Evolutionary conservation across 1,284 basidiomycete genomes (phyloP).

Genomic region (Singerocomus rubriflavus): DNA sequence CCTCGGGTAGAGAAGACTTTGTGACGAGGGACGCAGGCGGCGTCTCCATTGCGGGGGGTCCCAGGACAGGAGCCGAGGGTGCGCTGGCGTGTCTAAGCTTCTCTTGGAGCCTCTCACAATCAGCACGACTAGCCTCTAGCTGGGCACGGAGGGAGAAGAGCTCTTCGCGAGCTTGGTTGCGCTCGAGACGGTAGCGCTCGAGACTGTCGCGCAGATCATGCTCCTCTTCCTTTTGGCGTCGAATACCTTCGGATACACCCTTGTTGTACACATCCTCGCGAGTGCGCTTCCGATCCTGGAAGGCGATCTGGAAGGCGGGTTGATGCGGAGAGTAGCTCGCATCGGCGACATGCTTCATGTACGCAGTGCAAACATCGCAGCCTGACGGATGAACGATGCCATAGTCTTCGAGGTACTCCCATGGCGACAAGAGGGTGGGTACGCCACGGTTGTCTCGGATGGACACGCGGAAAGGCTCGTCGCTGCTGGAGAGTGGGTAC

Average conservation of each 20-base stretch:
- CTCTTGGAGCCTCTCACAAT: slow-evolving; percentile 33
- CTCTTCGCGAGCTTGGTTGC: slow-evolving; percentile 35
- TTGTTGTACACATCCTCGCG: slow-evolving; percentile 35
- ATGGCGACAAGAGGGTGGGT: slow-evolving; percentile 34
- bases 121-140: slow-evolving; percentile 35
- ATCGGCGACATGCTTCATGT: slow-evolving; percentile 41
- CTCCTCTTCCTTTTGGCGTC: slow-evolving; percentile 36
- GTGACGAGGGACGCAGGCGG: background rate
- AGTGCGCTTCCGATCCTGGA: slow-evolving; percentile 37
- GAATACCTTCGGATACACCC: slow-evolving; percentile 29
- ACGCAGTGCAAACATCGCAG: slow-evolving; percentile 39
- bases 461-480: slow-evolving; percentile 30
- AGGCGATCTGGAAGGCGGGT: slow-evolving; percentile 38
- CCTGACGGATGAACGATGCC: slow-evolving; percentile 42
- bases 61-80: background rate
- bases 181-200: slow-evolving; percentile 34
- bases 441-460: slow-evolving; percentile 31
- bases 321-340: slow-evolving; percentile 37
- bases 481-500: slow-evolving; percentile 33
- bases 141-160: slow-evolving; percentile 33
- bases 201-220: slow-evolving; percentile 30
- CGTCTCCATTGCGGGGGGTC: slow-evolving; percentile 6
- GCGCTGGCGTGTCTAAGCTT: slow-evolving; percentile 17
- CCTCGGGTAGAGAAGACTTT: slow-evolving; percentile 7
- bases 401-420: slow-evolving; percentile 40